A percentile compares a stretch with the other conserved stretches of the same genome.
phyloP scores from a whole-genome alignment of 140 eudicot species.

The Stevia rebaudiana region DNA sequence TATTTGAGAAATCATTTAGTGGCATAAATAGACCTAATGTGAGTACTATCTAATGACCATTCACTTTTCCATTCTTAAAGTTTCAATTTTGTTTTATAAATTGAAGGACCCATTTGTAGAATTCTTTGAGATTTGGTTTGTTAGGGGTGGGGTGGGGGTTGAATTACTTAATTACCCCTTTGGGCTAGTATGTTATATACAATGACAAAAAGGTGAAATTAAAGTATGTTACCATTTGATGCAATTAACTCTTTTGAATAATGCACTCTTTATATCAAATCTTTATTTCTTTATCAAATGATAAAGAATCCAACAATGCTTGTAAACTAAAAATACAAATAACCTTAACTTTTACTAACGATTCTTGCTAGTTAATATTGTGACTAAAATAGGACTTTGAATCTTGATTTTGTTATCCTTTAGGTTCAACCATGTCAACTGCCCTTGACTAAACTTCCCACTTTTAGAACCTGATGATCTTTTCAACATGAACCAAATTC shows the following conservation, averaged over 20 bases:
- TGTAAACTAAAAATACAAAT: background rate
- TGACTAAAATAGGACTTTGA: constrained; percentile 69
- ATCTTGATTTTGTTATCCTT: constrained; percentile 41
- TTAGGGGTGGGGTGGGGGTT: background rate
- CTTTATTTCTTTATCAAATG: constrained; percentile 34
- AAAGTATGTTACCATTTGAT: background rate
- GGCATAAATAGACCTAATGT: constrained; percentile 26
- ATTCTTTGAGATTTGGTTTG: background rate
- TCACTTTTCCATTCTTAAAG: constrained; percentile 18
- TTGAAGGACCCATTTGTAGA: background rate
- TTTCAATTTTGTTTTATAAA: constrained; percentile 14
- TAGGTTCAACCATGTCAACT: constrained; percentile 54
- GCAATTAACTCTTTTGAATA: background rate
- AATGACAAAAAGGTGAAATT: background rate
- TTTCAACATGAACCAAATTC: constrained; percentile 56
- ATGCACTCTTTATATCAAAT: constrained; percentile 13
- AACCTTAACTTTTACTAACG: background rate
- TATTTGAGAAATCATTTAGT: constrained; percentile 23
- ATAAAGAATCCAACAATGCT: constrained; percentile 33
- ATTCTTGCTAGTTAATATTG: constrained; percentile 44
- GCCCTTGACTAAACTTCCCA: constrained; percentile 42
- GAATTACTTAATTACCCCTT: background rate
- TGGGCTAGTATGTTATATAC: background rate
- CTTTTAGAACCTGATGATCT: constrained; percentile 29
- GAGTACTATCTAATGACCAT: constrained; percentile 21